Percentiles rank a stretch among this genome's conserved stretches.
phyloP scores from a whole-genome alignment of 768 basidiomycete species.

The Mycena olivaceomarginata region DNA sequence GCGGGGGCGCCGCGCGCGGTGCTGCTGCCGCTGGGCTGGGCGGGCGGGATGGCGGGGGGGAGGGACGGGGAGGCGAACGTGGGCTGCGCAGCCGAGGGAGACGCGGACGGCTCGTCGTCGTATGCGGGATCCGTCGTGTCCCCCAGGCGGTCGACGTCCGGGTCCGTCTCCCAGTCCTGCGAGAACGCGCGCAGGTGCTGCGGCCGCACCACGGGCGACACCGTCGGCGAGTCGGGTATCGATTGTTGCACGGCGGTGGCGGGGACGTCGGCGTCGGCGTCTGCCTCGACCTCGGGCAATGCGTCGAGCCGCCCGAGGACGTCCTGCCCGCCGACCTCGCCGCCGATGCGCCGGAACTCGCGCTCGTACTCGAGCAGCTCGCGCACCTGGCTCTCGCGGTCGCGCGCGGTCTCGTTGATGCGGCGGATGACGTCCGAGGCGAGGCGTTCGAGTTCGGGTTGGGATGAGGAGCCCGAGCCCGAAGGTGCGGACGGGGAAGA shows the following conservation, averaged over 20 bases:
- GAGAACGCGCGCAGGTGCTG: slow-evolving; percentile 53
- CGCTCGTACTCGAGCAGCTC: slow-evolving; percentile 87
- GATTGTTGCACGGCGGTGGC: no score
- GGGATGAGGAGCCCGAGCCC: slow-evolving; percentile 22
- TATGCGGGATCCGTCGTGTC: slow-evolving; percentile 52
- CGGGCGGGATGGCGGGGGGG: slow-evolving; percentile 74
- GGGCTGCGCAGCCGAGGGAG: slow-evolving; percentile 72
- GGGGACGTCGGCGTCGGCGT: slow-evolving; percentile 13
- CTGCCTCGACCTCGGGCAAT: slow-evolving; percentile 63
- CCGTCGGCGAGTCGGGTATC: not conserved
- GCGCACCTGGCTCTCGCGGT: slow-evolving; percentile 89
- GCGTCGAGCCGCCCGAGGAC: slow-evolving; percentile 82
- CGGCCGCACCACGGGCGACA: slow-evolving; percentile 12
- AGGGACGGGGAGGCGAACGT: slow-evolving; percentile 72
- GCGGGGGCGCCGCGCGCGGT: not conserved
- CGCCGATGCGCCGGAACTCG: slow-evolving; percentile 85
- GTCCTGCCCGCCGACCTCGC: slow-evolving; percentile 86
- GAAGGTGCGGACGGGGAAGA: not conserved
- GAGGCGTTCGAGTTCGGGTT: slow-evolving; percentile 76
- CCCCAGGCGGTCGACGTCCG: slow-evolving; percentile 66
- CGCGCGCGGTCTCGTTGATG: slow-evolving; percentile 84
- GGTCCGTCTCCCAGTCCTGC: slow-evolving; percentile 80
- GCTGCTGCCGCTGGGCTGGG: not conserved
- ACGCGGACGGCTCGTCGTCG: slow-evolving; percentile 55
- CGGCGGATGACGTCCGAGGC: slow-evolving; percentile 87